Base-by-base conservation (phyloP, 768 basidiomycete genomes). In the Leucocoprinus birnbaumii region DNA sequence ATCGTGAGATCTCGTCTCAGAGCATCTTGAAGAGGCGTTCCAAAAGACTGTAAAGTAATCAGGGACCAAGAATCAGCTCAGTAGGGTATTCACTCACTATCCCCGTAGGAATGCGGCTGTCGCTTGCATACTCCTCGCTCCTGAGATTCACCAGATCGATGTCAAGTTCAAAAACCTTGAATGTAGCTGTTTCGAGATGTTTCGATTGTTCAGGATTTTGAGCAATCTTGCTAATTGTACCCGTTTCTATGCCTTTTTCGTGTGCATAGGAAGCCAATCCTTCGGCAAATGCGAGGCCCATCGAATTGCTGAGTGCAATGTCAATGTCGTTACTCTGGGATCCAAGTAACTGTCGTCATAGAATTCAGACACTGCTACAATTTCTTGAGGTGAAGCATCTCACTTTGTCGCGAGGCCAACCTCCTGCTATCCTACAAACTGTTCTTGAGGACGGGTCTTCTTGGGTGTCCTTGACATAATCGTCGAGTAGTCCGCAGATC, bases 391-490 rank as follows among this genome's bases (percentile, higher is more conserved):
- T 49, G 48, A 6, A 19, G 38, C 35, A 48, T 52, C 37, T 40
- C 21, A 94, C 96, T 86, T 99, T 99, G 70, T 99, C 97, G 64
- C 97, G 78, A 43, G 98, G 97, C 97, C 97, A 99, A 18, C 97
- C 97, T 16, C 97, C 97, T 10, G 94, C 97, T 45, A 99, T 91
- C 61, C 97, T 80, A 66, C 96, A 96, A 1, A 82, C 78, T 0
- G 84, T 85, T 3, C 70, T 68, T 19, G 84, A 74, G 9, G 76
- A 78, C 48, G 82, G 76, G 31, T 79, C 74, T 53, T 73, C 67
- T 54, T 75, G 78, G 60, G 87, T 71, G 60, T 80, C 71, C 13
- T 66, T 70, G 5, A 86, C 82, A 66, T 89, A 97, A 55, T 86
- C 85, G 65, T 95, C 86, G 51, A 98, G 78, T n/a, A 95, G 76